Evolutionary conservation across 2,329 filamentous ascomycete species (phyloP), one percentile per base, ranked within the genome.

Genomic region (Aspergillus flavus): DNA sequence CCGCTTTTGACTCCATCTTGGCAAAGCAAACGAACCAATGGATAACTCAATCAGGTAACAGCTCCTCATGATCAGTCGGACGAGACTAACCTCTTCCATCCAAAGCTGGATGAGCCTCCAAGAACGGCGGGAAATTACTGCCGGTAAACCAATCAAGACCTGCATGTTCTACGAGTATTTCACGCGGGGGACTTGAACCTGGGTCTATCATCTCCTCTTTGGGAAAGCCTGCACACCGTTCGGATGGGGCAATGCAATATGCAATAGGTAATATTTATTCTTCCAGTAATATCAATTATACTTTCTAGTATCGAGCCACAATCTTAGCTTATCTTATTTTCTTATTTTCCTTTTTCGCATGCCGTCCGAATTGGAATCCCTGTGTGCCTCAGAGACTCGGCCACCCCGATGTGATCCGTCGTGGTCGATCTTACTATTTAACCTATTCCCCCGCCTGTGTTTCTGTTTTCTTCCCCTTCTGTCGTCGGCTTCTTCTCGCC

Each of bases 401-500:
- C 26, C 46, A 50, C 46, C 14, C 46, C 46, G 26, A 19, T 50
- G 23, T 19, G 16, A 10, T 50, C 46, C 26, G 46, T 50, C 26
- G 46, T 26, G 7, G 11, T 50, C 4, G 11, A 28, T 34, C 28
- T 58, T 34, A 50, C 34, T 59, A 59, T 61, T 63, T 54, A 52
- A 36, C 50, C 56, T 36, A 34, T 61, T 32, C 50, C 41, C 50
- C 28, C 48, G 48, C 48, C 28, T 52, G 48, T n/a, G 4, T 32
- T 52, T 52, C 19, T 23, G n/a, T 43, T 43, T 57, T 21, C 30
- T 52, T 39, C 43, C 46, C 28, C 28, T 45, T 48, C 26, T 36
- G 32, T 36, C 26, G 23, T 50, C 30, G 34, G 12, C 36, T 23
- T 50, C 55, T 39, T 16, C 23, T 46, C 43, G 11, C 11, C 57